Conservation (phyloP, 345 rosid genomes). For the Salix brachista region DNA sequence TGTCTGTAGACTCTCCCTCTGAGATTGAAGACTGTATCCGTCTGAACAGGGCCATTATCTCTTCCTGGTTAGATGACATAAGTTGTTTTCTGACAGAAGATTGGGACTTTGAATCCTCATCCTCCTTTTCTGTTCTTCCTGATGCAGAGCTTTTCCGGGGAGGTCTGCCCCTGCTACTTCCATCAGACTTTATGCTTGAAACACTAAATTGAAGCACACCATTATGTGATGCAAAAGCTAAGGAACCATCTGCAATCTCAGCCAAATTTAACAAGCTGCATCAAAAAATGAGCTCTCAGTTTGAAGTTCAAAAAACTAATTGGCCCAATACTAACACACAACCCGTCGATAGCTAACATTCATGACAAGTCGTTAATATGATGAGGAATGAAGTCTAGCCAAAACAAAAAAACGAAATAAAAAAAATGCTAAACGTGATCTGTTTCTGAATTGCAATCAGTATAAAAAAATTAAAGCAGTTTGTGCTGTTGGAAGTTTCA, state of each 20-base stretch:
- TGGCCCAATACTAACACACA: neutral
- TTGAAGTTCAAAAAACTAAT: constrained; percentile 17
- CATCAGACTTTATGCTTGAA: constrained; percentile 26
- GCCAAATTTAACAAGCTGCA: constrained; percentile 73
- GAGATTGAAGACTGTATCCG: constrained; percentile 60
- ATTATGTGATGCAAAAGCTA: constrained; percentile 14
- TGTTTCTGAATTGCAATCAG: neutral
- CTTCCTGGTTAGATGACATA: constrained; percentile 39
- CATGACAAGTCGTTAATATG: neutral
- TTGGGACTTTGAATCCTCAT: constrained; percentile 10
- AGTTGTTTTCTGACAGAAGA: constrained; percentile 13
- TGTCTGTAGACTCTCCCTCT: constrained; percentile 21
- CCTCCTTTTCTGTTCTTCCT: constrained; percentile 12
- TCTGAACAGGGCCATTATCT: constrained; percentile 45
- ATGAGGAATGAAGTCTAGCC: neutral
- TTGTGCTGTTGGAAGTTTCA: neutral
- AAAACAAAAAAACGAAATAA: no score
- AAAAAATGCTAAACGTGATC: neutral
- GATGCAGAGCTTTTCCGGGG: constrained; percentile 21
- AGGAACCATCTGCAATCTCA: constrained; percentile 45
- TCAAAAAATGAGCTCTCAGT: constrained; percentile 44
- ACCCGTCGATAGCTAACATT: neutral
- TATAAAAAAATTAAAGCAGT: neutral
- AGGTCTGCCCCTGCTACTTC: constrained; percentile 23
- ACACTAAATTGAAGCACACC: constrained; percentile 2